These are phyloP conservation scores for Vanderwaltozyma yarrowii DNA, from an alignment of 805 yeast species.

Conservation along the genomic window DNA sequence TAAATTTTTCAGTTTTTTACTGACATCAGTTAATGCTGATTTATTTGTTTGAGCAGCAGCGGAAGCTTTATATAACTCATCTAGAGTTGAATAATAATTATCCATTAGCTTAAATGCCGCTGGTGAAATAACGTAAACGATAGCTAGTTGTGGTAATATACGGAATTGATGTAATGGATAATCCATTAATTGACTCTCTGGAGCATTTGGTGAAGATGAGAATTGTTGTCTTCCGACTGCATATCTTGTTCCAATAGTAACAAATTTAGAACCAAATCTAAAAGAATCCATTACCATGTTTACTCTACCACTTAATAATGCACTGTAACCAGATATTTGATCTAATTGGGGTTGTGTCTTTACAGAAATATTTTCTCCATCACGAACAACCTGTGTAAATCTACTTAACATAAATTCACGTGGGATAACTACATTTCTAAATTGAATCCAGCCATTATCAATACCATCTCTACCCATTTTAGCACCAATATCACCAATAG, in stretches of 20 bases:
- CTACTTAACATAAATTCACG: conserved; percentile 73
- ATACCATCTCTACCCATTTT: conserved; percentile 96
- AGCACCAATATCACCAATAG: conserved; percentile 86
- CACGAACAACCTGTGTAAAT: conserved; percentile 60
- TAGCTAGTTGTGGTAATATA: conserved; percentile 73
- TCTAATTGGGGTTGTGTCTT: conserved; percentile 59
- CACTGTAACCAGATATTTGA: conserved; percentile 73
- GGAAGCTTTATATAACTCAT: conserved; percentile 44
- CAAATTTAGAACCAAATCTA: conserved; percentile 66
- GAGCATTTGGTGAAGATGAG: conserved; percentile 29
- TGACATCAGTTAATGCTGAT: conserved; percentile 36
- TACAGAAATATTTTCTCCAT: conserved; percentile 40
- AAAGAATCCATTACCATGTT: conserved; percentile 81
- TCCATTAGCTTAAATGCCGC: conserved; percentile 53
- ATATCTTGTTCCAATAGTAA: conserved; percentile 79
- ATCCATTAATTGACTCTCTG: conserved; percentile 59
- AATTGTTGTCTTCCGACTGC: conserved; percentile 88
- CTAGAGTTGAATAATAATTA: conserved; percentile 41
- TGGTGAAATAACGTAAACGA: conserved; percentile 64
- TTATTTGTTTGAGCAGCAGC: conserved; percentile 33
- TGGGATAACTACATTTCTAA: conserved; percentile 74
- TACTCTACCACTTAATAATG: conserved; percentile 81
- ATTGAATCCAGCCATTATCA: conserved; percentile 96
- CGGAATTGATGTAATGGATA: conserved; percentile 87
- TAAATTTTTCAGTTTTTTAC: conserved; percentile 52